Conservation (phyloP, 2,329 filamentous ascomycete genomes). For the Oidium heveae region DNA sequence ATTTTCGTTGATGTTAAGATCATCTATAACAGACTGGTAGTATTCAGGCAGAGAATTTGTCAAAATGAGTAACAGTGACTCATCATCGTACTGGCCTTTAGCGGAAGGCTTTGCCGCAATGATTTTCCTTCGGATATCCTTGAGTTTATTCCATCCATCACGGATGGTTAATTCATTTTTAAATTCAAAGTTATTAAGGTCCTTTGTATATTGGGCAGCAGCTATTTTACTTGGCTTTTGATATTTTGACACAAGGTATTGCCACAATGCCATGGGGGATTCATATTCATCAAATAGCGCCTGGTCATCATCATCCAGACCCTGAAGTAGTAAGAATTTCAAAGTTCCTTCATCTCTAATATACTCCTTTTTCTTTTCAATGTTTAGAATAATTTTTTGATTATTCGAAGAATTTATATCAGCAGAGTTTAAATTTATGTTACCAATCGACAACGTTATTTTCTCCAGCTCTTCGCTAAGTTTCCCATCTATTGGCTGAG, state of each 20-base stretch:
- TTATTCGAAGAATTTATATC: not conserved
- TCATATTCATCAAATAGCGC: not conserved
- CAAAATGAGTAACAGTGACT: not conserved
- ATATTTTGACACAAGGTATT: not conserved
- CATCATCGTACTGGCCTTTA: not conserved
- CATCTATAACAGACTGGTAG: not conserved
- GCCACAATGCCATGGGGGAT: not conserved
- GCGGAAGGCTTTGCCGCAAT: not conserved
- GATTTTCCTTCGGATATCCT: too few relatives aligned
- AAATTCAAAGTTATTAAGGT: not conserved
- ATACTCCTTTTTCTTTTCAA: not conserved
- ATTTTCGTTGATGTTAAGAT: not conserved
- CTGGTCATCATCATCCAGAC: not conserved
- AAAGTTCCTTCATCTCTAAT: not conserved
- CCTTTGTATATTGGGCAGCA: not conserved
- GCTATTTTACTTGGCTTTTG: not conserved
- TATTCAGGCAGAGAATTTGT: not conserved
- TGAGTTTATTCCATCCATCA: too few relatives aligned
- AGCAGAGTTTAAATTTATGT: too few relatives aligned
- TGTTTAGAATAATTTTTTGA: not conserved
- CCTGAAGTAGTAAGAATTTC: not conserved
- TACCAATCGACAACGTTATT: too few relatives aligned
- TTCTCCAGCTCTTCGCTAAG: not conserved
- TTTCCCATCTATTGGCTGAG: not conserved
- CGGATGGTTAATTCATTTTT: too few relatives aligned